Evolutionary conservation across 1,284 basidiomycete species (phyloP), one percentile per base, ranked within the genome.

Genomic region (Rhodotorula sp.): DNA sequence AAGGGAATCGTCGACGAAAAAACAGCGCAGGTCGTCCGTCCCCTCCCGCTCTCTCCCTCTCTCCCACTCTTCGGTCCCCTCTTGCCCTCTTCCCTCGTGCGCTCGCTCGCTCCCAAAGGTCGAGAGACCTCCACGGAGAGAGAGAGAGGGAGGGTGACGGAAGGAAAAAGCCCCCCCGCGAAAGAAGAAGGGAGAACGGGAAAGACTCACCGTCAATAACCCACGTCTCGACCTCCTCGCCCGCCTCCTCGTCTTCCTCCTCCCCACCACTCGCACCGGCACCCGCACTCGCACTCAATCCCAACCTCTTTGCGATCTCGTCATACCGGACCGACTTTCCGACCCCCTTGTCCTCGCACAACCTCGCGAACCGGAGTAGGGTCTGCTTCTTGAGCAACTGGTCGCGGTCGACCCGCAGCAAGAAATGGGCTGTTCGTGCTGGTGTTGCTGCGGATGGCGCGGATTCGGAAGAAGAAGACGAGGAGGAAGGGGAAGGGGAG

Each of bases 171-270:
- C 7, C 34, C 34, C 34, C 34, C 34, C 34, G 34, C 34, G 34
- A 34, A 34, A 34, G 34, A 34, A 34, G 34, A 8, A 5, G 34
- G 34, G 34, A 34, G 34, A 34, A 34, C 34, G 34, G 34, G 34
- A 34, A 34, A 34, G 34, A 34, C 84, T 68, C 79, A 93, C 93
- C 90, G 81, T 95, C 93, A 77, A 95, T 95, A 62, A 90, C 89
- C 92, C 92, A 95, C 78, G 87, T 88, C 81, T 97, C 94, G 43
- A 97, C 92, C 69, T 92, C 85, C 56, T 85, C 83, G n/a, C 82
- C 85, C 49, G 85, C 85, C 45, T 85, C 83, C 45, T 85, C 82
- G 34, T 82, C 78, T 52, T 88, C 85, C 7, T 38, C 63, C 23
- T 55, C 56, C 6, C 38, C 38, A 38, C 38, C 38, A 38, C n/a